phyloP scores from a whole-genome alignment of 2,329 filamentous ascomycete genomes.

The Tolypocladium tropicale region DNA sequence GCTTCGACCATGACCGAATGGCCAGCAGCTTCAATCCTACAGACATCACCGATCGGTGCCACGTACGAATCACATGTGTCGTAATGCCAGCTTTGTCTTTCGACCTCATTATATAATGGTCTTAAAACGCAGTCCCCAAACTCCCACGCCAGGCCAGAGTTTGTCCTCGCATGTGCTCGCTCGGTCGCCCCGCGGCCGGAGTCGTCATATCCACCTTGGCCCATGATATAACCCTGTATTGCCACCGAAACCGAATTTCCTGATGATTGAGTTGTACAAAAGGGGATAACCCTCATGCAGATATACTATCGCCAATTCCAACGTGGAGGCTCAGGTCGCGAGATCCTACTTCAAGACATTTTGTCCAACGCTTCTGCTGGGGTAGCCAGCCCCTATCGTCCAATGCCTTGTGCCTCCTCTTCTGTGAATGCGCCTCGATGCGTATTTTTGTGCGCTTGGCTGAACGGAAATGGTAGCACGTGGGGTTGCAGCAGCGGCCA shows the following conservation, averaged over 20 bases:
- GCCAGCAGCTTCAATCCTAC: background rate
- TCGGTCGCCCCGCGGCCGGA: background rate
- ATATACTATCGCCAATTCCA: background rate
- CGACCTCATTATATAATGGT: background rate
- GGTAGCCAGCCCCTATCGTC: background rate
- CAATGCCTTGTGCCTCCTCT: background rate
- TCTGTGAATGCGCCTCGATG: background rate
- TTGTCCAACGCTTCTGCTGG: background rate
- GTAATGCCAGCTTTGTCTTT: background rate
- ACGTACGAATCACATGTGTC: background rate
- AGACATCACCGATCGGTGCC: background rate
- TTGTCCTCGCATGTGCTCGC: background rate
- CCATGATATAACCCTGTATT: background rate
- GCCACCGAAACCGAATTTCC: conserved; percentile 1
- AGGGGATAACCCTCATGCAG: background rate
- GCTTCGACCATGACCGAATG: too few relatives aligned
- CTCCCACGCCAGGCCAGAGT: background rate
- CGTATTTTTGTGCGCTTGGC: background rate
- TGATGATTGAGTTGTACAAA: background rate
- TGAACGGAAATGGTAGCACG: background rate
- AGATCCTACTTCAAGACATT: background rate
- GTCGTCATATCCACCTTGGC: background rate
- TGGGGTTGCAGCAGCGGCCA: background rate
- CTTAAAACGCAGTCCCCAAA: too few relatives aligned
- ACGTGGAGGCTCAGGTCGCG: background rate